phyloP scores from a whole-genome alignment of 148 eudicot genomes.

The Euryodendron excelsum region DNA sequence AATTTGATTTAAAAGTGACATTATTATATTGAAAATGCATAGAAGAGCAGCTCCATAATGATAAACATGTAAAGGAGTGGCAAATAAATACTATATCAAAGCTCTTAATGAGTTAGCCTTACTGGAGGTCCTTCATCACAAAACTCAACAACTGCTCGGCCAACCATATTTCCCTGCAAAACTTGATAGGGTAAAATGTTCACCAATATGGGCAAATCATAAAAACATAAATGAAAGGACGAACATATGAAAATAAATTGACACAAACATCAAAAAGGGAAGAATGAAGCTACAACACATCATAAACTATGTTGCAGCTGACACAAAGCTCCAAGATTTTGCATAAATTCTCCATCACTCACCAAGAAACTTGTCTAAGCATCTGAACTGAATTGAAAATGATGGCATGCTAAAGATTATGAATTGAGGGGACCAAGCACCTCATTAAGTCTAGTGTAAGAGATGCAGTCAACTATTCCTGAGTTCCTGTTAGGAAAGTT shows the following conservation, averaged over 20 bases:
- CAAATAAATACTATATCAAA: not conserved
- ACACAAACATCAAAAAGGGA: not conserved
- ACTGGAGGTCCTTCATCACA: conserved; percentile 68
- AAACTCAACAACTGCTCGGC: conserved; percentile 51
- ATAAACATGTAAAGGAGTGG: not conserved
- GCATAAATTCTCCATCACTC: not conserved
- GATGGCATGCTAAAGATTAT: not conserved
- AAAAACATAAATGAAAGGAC: not conserved
- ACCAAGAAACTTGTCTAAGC: not conserved
- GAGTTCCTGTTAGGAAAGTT: not conserved
- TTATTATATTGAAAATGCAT: not conserved
- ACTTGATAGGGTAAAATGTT: not conserved
- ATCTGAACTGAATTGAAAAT: not conserved
- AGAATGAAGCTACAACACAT: not conserved
- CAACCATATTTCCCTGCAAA: conserved; percentile 55
- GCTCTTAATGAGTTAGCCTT: conserved; percentile 16
- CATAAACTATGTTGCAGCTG: not conserved
- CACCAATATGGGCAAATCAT: not conserved
- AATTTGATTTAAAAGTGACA: no score
- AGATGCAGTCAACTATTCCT: not conserved
- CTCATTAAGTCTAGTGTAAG: not conserved
- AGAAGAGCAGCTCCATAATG: not conserved
- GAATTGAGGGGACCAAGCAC: not conserved
- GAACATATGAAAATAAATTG: not conserved
- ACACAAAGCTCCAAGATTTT: not conserved